phyloP scores from a whole-genome alignment of 805 yeast species.

The Zygotorulaspora florentina region DNA sequence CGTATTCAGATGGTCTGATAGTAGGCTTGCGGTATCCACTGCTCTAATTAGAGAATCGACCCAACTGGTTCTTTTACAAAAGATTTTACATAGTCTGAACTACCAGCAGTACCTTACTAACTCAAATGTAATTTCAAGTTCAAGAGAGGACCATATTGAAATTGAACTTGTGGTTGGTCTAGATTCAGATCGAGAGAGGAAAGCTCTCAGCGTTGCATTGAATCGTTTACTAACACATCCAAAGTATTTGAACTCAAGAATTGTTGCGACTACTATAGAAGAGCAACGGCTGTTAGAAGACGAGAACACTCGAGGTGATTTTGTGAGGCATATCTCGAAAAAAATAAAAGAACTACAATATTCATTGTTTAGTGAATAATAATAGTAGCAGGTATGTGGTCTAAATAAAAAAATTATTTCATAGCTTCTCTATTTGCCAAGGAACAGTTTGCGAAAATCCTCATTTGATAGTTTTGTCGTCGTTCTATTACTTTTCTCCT shows the following conservation, averaged over 20 bases:
- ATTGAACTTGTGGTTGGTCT: conserved; percentile 51
- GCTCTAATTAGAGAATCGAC: conserved; percentile 59
- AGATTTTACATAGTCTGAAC: conserved; percentile 50
- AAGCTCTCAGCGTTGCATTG: conserved; percentile 55
- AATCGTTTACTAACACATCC: conserved; percentile 82
- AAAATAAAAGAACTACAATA: conserved; percentile 53
- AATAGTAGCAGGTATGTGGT: not conserved
- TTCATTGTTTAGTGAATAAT: conserved; percentile 29
- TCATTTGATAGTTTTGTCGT: conserved; percentile 33
- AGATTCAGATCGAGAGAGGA: conserved; percentile 54
- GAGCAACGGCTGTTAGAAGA: conserved; percentile 56
- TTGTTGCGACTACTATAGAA: conserved; percentile 58
- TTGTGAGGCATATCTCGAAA: conserved; percentile 45
- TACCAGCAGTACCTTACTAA: conserved; percentile 44
- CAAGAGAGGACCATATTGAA: conserved; percentile 17
- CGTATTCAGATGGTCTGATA: conserved; percentile 61
- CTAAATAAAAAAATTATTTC: not conserved
- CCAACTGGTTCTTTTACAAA: conserved; percentile 63
- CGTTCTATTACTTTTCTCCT: not conserved
- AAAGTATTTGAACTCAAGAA: conserved; percentile 68
- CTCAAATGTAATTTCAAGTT: conserved; percentile 14
- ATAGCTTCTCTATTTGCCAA: conserved; percentile 19
- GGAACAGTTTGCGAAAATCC: conserved; percentile 38
- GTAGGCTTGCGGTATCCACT: conserved; percentile 39
- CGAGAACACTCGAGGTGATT: conserved; percentile 40